Conservation (phyloP, 306 rosid species). For the Quercus wislizeni region DNA sequence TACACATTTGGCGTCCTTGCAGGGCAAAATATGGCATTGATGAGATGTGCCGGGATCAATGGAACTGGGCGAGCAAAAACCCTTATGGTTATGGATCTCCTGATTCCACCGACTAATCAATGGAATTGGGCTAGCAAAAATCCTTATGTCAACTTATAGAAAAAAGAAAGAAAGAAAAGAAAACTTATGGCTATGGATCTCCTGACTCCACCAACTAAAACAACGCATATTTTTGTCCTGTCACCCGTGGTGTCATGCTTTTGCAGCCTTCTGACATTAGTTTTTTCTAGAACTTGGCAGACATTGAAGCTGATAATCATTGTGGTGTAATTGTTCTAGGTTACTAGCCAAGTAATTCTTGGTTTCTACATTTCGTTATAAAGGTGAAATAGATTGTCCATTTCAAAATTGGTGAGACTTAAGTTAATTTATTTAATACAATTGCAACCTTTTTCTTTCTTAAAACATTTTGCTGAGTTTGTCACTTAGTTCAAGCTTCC, state of each 20-base stretch:
- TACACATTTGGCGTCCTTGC: constrained; percentile 25
- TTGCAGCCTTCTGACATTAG: constrained; percentile 34
- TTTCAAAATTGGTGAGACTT: neutral
- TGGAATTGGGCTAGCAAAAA: constrained; percentile 99
- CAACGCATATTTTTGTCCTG: constrained; percentile 3
- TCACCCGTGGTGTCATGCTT: constrained; percentile 22
- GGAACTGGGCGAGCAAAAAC: constrained; percentile 99
- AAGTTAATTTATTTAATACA: neutral
- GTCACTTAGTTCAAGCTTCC: too few relatives aligned
- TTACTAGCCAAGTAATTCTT: constrained; percentile 33
- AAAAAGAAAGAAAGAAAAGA: too few relatives aligned
- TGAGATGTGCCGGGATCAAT: constrained; percentile 98
- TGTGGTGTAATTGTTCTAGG: constrained; percentile 29
- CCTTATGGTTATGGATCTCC: constrained; percentile 83
- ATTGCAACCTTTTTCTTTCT: neutral
- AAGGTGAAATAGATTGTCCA: neutral
- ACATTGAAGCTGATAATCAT: constrained; percentile 20
- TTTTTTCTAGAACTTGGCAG: constrained; percentile 4
- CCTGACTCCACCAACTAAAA: constrained; percentile 32
- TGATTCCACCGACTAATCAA: constrained; percentile 50
- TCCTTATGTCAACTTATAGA: constrained; percentile 43
- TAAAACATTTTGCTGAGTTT: too few relatives aligned
- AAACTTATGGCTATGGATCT: constrained; percentile 68
- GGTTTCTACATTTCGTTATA: neutral
- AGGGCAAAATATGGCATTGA: constrained; percentile 85